Base-by-base conservation (phyloP, 2,329 filamentous ascomycete genomes). In the Penicillium sp. region DNA sequence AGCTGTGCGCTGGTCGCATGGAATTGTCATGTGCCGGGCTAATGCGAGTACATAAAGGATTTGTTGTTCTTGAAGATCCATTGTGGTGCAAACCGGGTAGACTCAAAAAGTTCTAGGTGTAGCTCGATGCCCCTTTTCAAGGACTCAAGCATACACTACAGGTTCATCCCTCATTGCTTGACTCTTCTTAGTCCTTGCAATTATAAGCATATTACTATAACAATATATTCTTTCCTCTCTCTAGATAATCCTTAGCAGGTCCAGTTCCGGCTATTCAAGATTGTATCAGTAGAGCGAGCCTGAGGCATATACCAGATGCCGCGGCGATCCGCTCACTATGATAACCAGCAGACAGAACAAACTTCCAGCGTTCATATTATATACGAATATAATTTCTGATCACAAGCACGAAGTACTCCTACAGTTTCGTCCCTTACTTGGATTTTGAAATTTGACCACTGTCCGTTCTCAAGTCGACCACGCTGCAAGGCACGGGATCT, bases 401-500 rank as follows among this genome's bases (percentile, higher is more conserved):
- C 28, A 5, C 4, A 30, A 11, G 5, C 16, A 11, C 4, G 12
- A 35, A 9, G 6, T 8, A 14, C 12, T 35, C 30, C 14, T 8
- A 5, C 3, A 35, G n/a, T 3, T 35, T 35, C 30, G 30, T 35
- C 30, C 26, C 30, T 35, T 16, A 35, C 6, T 5, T 12, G 21
- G 20, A 24, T 6, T 20, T 14, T 21, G n/a, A 30, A 2, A 23
- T 43, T 23, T 20, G 43, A 24, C 50, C 50, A 52, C 40, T 52
- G 21, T 45, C 21, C 40, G 42, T 33, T 47, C 35, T 46, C 42
- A n/a, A 30, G 26, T 42, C 33, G 51, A 47, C 51, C 43, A 53
- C 43, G 43, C 23, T 48, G 35, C 33, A 47, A 38, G 51, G 26
- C 51, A 55, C 52, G 52, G 52, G 52, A 48, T 48, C 52, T 43